Base-by-base conservation (phyloP, 345 rosid species). In the Euphorbia lathyris region DNA sequence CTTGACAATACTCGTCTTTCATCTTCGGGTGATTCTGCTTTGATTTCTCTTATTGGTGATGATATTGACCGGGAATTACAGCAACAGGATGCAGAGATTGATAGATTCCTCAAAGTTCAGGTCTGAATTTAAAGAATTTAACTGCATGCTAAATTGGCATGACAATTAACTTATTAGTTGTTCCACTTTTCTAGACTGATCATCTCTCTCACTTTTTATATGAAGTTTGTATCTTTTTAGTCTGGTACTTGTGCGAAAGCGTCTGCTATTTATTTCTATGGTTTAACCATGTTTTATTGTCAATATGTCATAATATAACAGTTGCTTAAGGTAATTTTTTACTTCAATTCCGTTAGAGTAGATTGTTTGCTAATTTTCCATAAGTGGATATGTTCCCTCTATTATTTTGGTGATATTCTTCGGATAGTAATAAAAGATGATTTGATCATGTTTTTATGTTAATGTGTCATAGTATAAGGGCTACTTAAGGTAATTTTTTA, bases 61-160 rank as follows among this genome's bases (percentile, higher is more conserved):
- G 88, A 87, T 27, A 77, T 93, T 71, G 96, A 93, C 45, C 72
- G 55, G 1, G 96, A 86, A 72, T 73, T 90, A 26, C 87, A 73
- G 72, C 82, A 80, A 19, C 98, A 93, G 69, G 90, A 90, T 71
- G 78, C 79, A 5, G 98, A 90, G 73, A 81, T 84, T 8, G 89
- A 89, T 65, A 82, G 93, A 63, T 87, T 85, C 83, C 89, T 93
- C 71, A 87, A 89, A 85, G 77, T 81, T 67, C 89, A 93, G 96
- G 97, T 87, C 11, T 69, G 67, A 42, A 19, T 62, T 73, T 58
- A 58, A 70, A 77, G 69, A 22, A 43, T 76, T 65, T 60, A 4
- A 20, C 30, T 59, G 65, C 64, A 51, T 34, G 19, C 22, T 52
- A 5, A 9, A 20, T 12, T 55, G 9, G 23, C 4, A 2, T 22